Base-by-base conservation (phyloP, 306 rosid species). In the Arachis stenosperma region DNA sequence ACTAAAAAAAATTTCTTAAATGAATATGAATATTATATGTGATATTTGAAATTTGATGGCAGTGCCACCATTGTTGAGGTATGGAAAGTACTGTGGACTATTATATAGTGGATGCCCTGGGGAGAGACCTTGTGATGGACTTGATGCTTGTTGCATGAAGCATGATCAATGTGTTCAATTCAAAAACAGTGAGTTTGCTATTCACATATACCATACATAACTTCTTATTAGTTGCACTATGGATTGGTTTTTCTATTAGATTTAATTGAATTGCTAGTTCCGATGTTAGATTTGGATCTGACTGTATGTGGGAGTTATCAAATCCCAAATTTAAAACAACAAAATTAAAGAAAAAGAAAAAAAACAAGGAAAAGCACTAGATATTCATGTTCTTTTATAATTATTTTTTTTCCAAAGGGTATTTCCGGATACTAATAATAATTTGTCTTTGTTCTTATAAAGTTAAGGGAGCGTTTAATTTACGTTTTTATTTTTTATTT, bases 11-110 rank as follows among this genome's bases (percentile, higher is more conserved):
- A 1, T 22, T 1, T 22, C 27, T 22, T 22, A 22, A 22, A 22
- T 22, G 27, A 22, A 22, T 22, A 1, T 41, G 2, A 76, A 42
- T 65, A 41, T 4, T 33, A 33, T 33, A 33, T 2, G 37, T 33
- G 37, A 33, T 33, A 33, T 33, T 33, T 33, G 37, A 33, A 33
- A 33, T 59, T 61, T 36, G 71, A 46, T 69, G 30, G 41, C 72
- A 89, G 99, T 94, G 74, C 90, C 99, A 62, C 98, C 98, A 77
- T 76, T 91, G 48, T 73, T 95, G 80, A 84, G 90, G 84, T 94
- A 94, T 83, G 99, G 98, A 22, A 91, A 94, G 84, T 94, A 91
- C 57, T 94, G 99, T 77, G 98, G 98, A 30, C 87, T 91, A 22
- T 54, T 91, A 44, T 91, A 88, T 39, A 91, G 99, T 72, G 99